Percentiles rank a stretch among this genome's conserved stretches.
Evolutionary conservation across 306 rosid genomes (phyloP).

Genomic region (Abrus precatorius): DNA sequence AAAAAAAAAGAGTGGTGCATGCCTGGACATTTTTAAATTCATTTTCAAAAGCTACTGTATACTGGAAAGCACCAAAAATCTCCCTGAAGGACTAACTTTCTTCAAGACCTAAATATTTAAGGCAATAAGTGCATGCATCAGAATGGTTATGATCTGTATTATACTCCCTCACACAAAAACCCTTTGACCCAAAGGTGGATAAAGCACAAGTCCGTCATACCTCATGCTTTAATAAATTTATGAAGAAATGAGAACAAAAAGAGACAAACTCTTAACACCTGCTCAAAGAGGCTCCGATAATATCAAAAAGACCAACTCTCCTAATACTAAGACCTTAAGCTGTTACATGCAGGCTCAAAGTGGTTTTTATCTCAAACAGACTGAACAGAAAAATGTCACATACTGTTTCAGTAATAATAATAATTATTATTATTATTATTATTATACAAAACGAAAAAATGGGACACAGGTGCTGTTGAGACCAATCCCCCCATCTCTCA

Average conservation of each 20-base stretch:
- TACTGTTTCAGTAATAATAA: no score
- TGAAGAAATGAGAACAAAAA: neutral
- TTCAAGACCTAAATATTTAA: neutral
- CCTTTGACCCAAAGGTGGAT: neutral
- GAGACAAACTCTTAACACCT: neutral
- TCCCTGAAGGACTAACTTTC: neutral
- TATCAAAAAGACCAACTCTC: neutral
- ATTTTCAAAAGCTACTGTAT: neutral
- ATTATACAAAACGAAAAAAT: no score
- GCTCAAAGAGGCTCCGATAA: neutral
- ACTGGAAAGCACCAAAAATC: neutral
- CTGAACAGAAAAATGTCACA: neutral
- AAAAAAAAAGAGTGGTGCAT: neutral
- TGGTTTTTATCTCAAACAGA: neutral
- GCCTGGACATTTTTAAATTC: constrained; percentile 1
- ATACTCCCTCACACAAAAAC: neutral
- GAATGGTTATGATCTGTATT: neutral
- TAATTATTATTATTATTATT: no score
- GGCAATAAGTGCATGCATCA: neutral
- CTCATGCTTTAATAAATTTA: neutral
- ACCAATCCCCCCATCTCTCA: no score
- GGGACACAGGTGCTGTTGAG: no score
- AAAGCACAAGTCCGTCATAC: neutral
- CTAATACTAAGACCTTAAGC: constrained; percentile 9
- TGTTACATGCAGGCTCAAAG: neutral